phyloP scores from a whole-genome alignment of 768 basidiomycete genomes.

The Cubamyces lactineus region DNA sequence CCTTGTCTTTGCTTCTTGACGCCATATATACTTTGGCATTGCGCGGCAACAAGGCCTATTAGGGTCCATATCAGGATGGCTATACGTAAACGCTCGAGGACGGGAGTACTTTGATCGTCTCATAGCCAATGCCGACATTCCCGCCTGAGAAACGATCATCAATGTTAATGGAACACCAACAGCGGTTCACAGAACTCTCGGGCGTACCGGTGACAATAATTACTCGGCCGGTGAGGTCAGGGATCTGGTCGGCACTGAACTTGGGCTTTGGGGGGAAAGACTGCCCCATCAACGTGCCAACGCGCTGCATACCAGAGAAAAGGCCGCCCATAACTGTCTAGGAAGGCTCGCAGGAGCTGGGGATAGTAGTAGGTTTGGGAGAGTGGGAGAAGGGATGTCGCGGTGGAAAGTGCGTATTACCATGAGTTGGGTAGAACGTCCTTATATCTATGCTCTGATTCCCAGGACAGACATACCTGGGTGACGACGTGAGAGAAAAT shows the following conservation, averaged over 20 bases:
- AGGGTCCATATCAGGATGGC: too few relatives aligned
- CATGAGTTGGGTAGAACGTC: too few relatives aligned
- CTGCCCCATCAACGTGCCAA: constrained; percentile 53
- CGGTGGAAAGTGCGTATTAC: too few relatives aligned
- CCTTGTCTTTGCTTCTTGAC: constrained; percentile 48
- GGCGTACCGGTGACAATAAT: constrained; percentile 41
- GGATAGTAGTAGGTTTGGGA: too few relatives aligned
- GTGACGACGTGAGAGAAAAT: neutral
- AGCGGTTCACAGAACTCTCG: neutral
- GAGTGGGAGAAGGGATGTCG: too few relatives aligned
- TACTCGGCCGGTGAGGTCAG: constrained; percentile 45
- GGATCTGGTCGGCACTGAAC: constrained; percentile 44
- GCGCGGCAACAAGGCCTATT: constrained; percentile 53
- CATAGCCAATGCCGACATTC: constrained; percentile 57
- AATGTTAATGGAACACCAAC: too few relatives aligned
- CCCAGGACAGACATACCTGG: too few relatives aligned
- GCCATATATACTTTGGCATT: constrained; percentile 73
- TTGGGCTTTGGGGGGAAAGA: constrained; percentile 41
- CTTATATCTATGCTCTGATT: too few relatives aligned
- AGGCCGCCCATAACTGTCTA: neutral
- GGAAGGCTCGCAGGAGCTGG: too few relatives aligned
- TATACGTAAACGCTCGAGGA: too few relatives aligned
- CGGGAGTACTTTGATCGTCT: constrained; percentile 45
- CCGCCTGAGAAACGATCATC: constrained; percentile 26
- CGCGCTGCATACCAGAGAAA: constrained; percentile 1